Base-by-base conservation (phyloP, 257 asterid genomes). In the Ilex asprella region DNA sequence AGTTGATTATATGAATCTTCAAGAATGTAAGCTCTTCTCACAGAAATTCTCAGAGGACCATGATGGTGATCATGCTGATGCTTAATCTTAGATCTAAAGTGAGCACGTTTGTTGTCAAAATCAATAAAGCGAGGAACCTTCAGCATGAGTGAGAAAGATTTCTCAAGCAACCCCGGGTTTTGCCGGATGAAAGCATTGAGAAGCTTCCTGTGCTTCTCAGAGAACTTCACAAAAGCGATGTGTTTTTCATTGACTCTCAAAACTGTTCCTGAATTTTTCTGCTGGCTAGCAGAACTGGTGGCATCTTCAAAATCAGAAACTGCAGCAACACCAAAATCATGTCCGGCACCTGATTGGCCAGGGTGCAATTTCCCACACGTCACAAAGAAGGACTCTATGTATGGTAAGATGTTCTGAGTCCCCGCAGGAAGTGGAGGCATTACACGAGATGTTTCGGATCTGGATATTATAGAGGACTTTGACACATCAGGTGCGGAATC, bases 51-150 rank as follows among this genome's bases (percentile, higher is more conserved):
- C 67, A 91, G 67, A 70, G 96, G 95, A 73, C 84, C 85, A 67
- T 84, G 96, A 66, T 87, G 96, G 78, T 87, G 96, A 72, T 91
- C 96, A 11, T 91, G 95, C 73, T 85, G 97, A 74, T 91, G 96
- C 77, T 91, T 91, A 65, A 91, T 91, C 85, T 91, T 85, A 51
- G 97, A 84, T 76, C 96, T 83, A 76, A 91, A 91, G 80, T 91
- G 88, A n/a, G 97, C 76, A 31, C 95, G 79, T 68, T 91, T 91
- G 77, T 91, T 91, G 78, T 91, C 97, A 68, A 91, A 91, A 79
- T 91, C 97, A 68, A 91, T 82, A 76, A 87, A 80, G 44, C 97
- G 91, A 41, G 97, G 96, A 72, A 91, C 96, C 86, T 91, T 91
- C 74, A 91, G 80, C 96, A 91, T 91, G 54, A 85, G 85, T 39